Conservation (phyloP, 306 rosid species). For the Cyclanthera cordifolia region DNA sequence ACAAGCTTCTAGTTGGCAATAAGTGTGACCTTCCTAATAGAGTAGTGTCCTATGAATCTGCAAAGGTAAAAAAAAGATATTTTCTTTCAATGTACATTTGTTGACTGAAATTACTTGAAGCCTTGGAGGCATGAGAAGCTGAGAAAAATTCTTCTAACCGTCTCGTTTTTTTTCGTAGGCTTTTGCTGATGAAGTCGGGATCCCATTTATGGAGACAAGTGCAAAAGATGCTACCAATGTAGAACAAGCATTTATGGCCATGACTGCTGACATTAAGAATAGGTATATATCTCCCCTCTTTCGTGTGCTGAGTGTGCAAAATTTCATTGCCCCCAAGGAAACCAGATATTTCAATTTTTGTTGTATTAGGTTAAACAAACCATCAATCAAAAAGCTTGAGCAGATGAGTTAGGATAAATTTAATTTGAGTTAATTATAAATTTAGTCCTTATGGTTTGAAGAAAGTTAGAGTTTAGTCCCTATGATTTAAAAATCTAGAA, state of each 20-base stretch:
- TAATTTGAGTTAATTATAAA: too few relatives aligned
- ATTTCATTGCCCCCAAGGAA: neutral
- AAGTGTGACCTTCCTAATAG: constrained; percentile 25
- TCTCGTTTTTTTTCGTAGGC: constrained; percentile 21
- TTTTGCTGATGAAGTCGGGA: constrained; percentile 45
- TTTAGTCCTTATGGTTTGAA: too few relatives aligned
- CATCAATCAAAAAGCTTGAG: too few relatives aligned
- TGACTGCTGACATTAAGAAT: constrained; percentile 42
- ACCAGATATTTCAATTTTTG: neutral
- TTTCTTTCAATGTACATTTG: neutral
- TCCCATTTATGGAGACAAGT: constrained; percentile 49
- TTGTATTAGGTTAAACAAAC: too few relatives aligned
- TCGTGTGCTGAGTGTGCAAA: neutral
- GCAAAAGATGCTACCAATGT: constrained; percentile 40
- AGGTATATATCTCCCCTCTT: constrained; percentile 18
- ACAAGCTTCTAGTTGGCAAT: constrained; percentile 49
- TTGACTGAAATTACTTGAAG: neutral
- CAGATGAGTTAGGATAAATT: too few relatives aligned
- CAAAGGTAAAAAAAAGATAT: constrained; percentile 28
- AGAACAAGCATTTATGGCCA: constrained; percentile 48
- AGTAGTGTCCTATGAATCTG: constrained; percentile 42
- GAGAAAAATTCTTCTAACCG: neutral
- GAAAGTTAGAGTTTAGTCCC: too few relatives aligned
- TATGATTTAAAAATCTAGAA: too few relatives aligned
- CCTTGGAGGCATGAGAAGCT: neutral